Evolutionary conservation across 441 rosid species (phyloP).

Genomic region (Raphanus hybrid): DNA sequence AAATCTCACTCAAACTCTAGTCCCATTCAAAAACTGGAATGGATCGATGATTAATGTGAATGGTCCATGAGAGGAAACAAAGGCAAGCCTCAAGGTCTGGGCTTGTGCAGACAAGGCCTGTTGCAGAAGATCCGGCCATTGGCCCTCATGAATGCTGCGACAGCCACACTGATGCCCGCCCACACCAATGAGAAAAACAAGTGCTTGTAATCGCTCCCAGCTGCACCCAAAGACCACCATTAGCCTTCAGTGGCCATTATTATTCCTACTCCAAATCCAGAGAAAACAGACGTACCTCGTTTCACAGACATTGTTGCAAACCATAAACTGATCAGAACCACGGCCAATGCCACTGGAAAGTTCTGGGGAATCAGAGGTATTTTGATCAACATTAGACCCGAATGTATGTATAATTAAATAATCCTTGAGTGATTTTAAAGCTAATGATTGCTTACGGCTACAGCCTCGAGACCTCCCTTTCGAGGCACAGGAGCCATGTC

Average conservation of each 20-base stretch:
- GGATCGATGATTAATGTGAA: too few species aligned
- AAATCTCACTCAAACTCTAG: background rate
- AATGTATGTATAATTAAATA: background rate
- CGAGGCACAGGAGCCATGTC: conserved; percentile 65
- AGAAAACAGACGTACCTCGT: conserved; percentile 59
- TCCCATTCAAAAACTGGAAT: background rate
- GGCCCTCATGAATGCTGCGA: conserved; percentile 71
- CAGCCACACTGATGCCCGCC: conserved; percentile 64
- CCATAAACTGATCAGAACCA: conserved; percentile 69
- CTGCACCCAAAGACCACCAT: conserved; percentile 7
- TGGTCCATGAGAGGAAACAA: background rate
- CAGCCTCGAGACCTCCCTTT: conserved; percentile 67
- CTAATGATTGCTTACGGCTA: conserved; percentile 71
- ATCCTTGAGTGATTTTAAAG: background rate
- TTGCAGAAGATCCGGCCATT: conserved; percentile 96
- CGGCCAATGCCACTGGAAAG: conserved; percentile 72
- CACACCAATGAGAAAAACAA: conserved; percentile 73
- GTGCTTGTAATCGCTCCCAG: conserved; percentile 73
- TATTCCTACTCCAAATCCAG: conserved; percentile 13
- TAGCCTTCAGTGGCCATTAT: background rate
- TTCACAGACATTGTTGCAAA: conserved; percentile 70
- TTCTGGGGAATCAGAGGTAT: conserved; percentile 54
- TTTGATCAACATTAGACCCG: conserved; percentile 14
- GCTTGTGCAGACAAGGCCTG: conserved; percentile 91
- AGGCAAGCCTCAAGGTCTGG: conserved; percentile 56